Evolutionary conservation across 495 filamentous ascomycete species (phyloP).

Genomic region (Talaromyces ruber): DNA sequence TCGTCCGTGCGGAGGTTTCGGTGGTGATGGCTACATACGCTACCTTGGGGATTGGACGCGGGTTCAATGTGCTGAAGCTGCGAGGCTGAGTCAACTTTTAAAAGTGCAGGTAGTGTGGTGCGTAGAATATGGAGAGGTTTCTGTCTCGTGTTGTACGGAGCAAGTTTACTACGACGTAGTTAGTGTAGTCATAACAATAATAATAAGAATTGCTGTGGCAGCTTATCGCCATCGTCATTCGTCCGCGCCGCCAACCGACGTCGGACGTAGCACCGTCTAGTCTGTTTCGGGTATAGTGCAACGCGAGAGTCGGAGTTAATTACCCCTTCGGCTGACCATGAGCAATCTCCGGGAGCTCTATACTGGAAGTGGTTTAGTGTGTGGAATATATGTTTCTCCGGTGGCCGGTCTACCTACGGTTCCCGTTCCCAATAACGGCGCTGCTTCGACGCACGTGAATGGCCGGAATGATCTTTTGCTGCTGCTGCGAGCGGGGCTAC

Average conservation of each 20-base stretch:
- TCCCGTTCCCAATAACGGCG: background rate
- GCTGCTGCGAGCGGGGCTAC: slow-evolving; percentile 4
- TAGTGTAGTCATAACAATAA: background rate
- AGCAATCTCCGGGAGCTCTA: background rate
- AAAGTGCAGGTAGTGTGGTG: background rate
- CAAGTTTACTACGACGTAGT: background rate
- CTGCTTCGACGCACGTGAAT: slow-evolving; percentile 2
- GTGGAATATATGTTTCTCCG: background rate
- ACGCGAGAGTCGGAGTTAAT: background rate
- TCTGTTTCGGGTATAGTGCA: background rate
- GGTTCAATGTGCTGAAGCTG: background rate
- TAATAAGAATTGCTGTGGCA: background rate
- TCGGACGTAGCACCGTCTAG: background rate
- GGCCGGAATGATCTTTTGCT: background rate
- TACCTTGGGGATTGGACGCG: background rate
- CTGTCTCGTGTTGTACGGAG: background rate
- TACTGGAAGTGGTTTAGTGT: background rate
- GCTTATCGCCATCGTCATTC: background rate
- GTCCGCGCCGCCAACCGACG: background rate
- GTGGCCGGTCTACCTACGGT: no score
- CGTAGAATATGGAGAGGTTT: background rate
- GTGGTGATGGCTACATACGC: background rate
- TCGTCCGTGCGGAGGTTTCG: background rate
- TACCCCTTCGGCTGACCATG: background rate
- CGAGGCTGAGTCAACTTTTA: background rate